phyloP scores from a whole-genome alignment of 2,329 filamentous ascomycete genomes.

The Fusarium abutilonis region DNA sequence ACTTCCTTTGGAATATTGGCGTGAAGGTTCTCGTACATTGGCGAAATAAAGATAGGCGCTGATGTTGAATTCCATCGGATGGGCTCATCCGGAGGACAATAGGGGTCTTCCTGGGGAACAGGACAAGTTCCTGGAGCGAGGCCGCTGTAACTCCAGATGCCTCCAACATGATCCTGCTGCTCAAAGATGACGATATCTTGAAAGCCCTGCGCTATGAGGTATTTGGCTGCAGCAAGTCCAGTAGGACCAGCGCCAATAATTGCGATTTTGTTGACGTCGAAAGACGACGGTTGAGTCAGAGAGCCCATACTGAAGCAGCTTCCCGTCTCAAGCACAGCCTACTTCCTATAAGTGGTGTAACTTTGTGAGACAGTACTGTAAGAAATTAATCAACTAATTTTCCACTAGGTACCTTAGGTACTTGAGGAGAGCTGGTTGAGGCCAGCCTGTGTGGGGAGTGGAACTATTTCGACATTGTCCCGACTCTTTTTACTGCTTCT shows the following conservation, averaged over 20 bases:
- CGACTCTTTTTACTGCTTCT: slow-evolving; percentile 22
- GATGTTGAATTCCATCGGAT: slow-evolving; percentile 55
- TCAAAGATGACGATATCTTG: slow-evolving; percentile 81
- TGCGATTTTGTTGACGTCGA: slow-evolving; percentile 70
- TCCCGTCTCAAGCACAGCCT: background rate
- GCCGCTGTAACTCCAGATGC: slow-evolving; percentile 84
- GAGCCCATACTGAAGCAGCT: slow-evolving; percentile 44
- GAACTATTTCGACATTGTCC: slow-evolving; percentile 37
- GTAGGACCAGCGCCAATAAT: slow-evolving; percentile 85
- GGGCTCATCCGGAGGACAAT: slow-evolving; percentile 70
- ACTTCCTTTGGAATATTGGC: slow-evolving; percentile 86
- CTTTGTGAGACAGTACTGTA: background rate
- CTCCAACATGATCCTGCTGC: slow-evolving; percentile 79
- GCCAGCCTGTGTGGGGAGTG: slow-evolving; percentile 35
- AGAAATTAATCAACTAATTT: slow-evolving; percentile 8
- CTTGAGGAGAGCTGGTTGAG: slow-evolving; percentile 17
- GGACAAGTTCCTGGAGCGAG: slow-evolving; percentile 57
- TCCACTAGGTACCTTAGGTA: background rate
- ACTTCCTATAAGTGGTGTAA: slow-evolving; percentile 1
- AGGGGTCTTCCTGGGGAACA: slow-evolving; percentile 76
- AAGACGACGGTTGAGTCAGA: slow-evolving; percentile 45
- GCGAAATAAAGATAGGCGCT: slow-evolving; percentile 76
- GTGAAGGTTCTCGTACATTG: slow-evolving; percentile 83
- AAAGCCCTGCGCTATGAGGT: slow-evolving; percentile 78
- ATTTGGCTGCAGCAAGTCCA: slow-evolving; percentile 83